These are phyloP conservation scores for Parietaria judaica DNA, from an alignment of 306 rosid species.

Conservation along the genomic window DNA sequence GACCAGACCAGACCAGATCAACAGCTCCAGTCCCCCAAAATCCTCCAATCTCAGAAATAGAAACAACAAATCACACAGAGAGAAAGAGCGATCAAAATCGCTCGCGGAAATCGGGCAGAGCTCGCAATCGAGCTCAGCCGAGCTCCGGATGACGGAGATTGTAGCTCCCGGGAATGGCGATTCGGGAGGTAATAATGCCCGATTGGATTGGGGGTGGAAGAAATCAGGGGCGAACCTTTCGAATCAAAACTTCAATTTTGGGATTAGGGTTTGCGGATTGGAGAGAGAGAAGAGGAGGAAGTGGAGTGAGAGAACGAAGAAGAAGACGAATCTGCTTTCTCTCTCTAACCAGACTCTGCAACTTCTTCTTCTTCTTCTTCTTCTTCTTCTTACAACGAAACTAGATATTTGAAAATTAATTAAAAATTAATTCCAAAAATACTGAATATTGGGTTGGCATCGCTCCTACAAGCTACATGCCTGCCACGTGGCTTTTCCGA, in stretches of 20 bases:
- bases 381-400: no score
- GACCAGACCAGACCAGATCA: no score
- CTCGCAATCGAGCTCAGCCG: not conserved
- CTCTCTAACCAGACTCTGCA: conserved; percentile 6
- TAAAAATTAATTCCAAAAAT: not conserved
- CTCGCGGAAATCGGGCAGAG: not conserved
- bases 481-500: conserved; percentile 22
- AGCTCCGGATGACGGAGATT: not conserved
- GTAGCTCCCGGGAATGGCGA: not conserved
- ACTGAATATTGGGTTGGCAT: conserved; percentile 10
- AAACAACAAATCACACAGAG: not conserved
- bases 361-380: no score
- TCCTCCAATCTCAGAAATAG: no score
- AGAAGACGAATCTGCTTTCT: conserved; percentile 5
- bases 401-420: not conserved
- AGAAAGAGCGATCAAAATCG: not conserved
- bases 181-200: not conserved
- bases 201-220: no score
- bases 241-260: no score
- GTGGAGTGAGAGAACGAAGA: not conserved
- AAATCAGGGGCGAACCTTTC: no score
- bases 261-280: not conserved
- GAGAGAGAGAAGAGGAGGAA: not conserved
- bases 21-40: conserved; percentile 16
- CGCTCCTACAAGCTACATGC: conserved; percentile 1